Evolutionary conservation across 768 basidiomycete species (phyloP), one percentile per base, ranked within the genome.

Genomic region (Strobilomyces dryophilus): DNA sequence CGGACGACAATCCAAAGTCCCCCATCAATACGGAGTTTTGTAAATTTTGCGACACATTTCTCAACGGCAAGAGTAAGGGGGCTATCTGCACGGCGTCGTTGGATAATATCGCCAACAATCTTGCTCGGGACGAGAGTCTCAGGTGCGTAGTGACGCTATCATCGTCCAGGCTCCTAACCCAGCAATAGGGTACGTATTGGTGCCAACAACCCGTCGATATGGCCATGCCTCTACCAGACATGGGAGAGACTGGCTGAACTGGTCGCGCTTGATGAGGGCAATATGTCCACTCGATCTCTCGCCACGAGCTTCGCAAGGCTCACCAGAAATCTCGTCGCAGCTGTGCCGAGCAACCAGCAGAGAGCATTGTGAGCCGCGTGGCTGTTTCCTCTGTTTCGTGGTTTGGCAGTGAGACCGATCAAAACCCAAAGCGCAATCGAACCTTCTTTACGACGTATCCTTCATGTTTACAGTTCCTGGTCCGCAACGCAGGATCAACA

Each of bases 241-340:
- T 92, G 89, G 89, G 67, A 67, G 5, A 36, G 37, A 12, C 42
- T 71, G 5, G 63, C 65, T 15, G 54, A 32, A 36, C 60, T 61
- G 71, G 76, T 61, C 68, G 76, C 64, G 61, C 48, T 66, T 14
- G 62, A 67, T 18, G 66, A 73, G 45, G 66, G 53, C 20, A 57
- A 75, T 51, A 55, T 64, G 11, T 58, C 64, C 26, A 73, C 78
- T 8, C 73, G 72, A 45, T 57, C 61, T 1, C 65, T 83, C 11
- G 76, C 78, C 53, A 71, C 70, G n/a, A 75, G 73, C 59, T 61
- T 92, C 20, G 86, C 84, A 8, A 86, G 82, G 62, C 85, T 95
- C 63, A 92, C 89, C 14, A 79, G 94, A 54, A 95, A 97, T 65
- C 70, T 94, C 10, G 83, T 90, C 32, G 91, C 91, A 10, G 89